Conservation (phyloP, 1,284 basidiomycete species). For the Cryptococcus sp. region DNA sequence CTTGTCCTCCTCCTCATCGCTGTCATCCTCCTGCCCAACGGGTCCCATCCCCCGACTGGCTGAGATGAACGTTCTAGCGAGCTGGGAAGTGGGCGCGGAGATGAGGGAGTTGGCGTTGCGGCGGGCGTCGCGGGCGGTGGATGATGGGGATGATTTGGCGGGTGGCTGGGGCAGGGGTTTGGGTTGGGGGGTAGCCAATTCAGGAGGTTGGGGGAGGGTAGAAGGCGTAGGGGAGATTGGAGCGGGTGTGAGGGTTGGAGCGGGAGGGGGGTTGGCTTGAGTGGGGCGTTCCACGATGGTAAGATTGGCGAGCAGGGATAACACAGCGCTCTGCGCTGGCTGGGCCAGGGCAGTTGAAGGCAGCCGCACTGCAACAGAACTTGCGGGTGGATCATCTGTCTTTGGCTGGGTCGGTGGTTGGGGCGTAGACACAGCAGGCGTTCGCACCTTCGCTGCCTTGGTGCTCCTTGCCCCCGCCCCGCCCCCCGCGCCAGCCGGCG, state of each 20-base stretch:
- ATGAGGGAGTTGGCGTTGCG: slow-evolving; percentile 4
- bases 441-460: neutral
- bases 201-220: neutral
- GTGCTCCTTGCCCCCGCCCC: too few species aligned
- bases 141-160: neutral
- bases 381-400: neutral
- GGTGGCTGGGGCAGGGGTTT: neutral
- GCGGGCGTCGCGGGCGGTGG: neutral
- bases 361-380: neutral
- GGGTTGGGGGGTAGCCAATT: neutral
- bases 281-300: slow-evolving; percentile 17
- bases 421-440: neutral
- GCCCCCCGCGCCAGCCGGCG: neutral
- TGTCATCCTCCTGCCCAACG: slow-evolving; percentile 2
- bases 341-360: neutral
- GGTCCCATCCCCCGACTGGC: slow-evolving; percentile 9
- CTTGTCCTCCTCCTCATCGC: slow-evolving; percentile 10
- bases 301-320: slow-evolving; percentile 12
- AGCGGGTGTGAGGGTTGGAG: neutral
- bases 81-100: neutral
- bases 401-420: neutral
- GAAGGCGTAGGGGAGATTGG: neutral
- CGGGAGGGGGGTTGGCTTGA: neutral
- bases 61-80: slow-evolving; percentile 11
- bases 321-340: slow-evolving; percentile 2